Evolutionary conservation across 2,329 filamentous ascomycete species (phyloP).

Genomic region (Fusarium papillatum): DNA sequence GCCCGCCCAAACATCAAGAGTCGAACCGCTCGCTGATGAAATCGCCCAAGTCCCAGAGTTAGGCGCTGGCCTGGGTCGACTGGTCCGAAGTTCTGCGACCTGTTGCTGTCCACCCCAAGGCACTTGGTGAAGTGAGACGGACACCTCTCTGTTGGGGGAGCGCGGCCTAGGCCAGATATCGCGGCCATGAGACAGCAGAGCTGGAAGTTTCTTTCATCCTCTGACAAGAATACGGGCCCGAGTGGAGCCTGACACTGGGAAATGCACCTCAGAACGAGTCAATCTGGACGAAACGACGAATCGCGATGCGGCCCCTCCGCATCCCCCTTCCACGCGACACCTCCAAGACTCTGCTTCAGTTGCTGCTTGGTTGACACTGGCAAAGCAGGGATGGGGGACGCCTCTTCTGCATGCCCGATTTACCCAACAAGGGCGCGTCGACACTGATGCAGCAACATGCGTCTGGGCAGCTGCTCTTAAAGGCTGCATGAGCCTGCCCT

Average conservation of each 20-base stretch:
- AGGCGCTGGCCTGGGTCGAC: slow-evolving; percentile 38
- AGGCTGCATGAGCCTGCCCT: slow-evolving; percentile 33
- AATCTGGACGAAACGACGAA: slow-evolving; percentile 25
- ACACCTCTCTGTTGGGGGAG: slow-evolving; percentile 20
- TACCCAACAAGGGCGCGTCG: slow-evolving; percentile 14
- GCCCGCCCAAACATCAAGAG: slow-evolving; percentile 24
- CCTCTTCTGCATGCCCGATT: slow-evolving; percentile 21
- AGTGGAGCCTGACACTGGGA: slow-evolving; percentile 27
- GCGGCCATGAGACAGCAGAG: slow-evolving; percentile 43
- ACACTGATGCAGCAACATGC: slow-evolving; percentile 21
- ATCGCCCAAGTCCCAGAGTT: slow-evolving; percentile 33
- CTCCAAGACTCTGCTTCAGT: slow-evolving; percentile 18
- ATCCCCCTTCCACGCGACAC: slow-evolving; percentile 20
- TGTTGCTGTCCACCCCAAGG: slow-evolving; percentile 26
- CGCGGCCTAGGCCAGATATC: slow-evolving; percentile 35
- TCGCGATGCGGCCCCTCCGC: slow-evolving; percentile 18
- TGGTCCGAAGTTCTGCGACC: slow-evolving; percentile 32
- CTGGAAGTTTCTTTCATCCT: slow-evolving; percentile 22
- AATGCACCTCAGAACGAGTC: slow-evolving; percentile 23
- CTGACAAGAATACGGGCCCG: slow-evolving; percentile 10
- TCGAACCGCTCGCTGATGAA: slow-evolving; percentile 35
- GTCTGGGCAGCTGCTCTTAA: slow-evolving; percentile 36
- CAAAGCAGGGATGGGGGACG: slow-evolving; percentile 17
- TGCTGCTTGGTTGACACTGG: slow-evolving; percentile 19
- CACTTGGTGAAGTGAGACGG: slow-evolving; percentile 28